Evolutionary conservation across 192 early-diverging fungal species (phyloP), one percentile per base, ranked within the genome.

Genomic region (Coemansia guatemalensis): DNA sequence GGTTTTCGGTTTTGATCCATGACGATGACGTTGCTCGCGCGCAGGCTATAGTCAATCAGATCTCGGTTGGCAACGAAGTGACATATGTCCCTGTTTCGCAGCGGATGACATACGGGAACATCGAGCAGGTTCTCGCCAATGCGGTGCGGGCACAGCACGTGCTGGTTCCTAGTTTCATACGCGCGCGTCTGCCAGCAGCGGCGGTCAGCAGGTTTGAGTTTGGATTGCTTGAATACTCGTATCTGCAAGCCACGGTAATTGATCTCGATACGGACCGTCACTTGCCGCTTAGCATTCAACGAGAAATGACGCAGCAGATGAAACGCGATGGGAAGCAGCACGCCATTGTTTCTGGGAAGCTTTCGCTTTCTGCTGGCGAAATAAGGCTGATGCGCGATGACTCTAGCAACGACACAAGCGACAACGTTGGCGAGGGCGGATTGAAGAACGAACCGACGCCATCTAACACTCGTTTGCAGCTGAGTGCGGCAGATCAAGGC

Each of bases 191-290:
- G 1, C 55, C 67, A 14, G 47, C 32, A 11, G 48, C 64, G 8
- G 14, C 48, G n/a, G 61, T 65, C 21, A 56, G 48, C 27, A 55
- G 33, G 23, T 61, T 58, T 11, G 78, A 81, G 8, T 75, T 68
- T 53, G 56, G 48, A 11, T 12, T 81, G 59, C 67, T 74, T 20
- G 78, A 81, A 49, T 68, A 48, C 41, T 63, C 68, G 53, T 66
- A 75, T 53, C 52, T 69, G 64, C 60, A 70, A 26, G 78, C 72
- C 8, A 74, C 78, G 9, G 69, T 59, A 7, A 59, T 81, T 22
- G 67, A 74, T 24, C 73, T 81, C 8, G 73, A 74, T 51, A 68
- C 73, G 0, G 78, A 81, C 56, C 65, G 78, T 4, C 78, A 81
- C 24, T 27, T 81, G 65, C 78, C 78, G 25, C 63, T 81, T 30